Percentiles rank a stretch among this genome's conserved stretches.
phyloP scores from a whole-genome alignment of 2,329 filamentous ascomycete genomes.

The Fusarium sp. region DNA sequence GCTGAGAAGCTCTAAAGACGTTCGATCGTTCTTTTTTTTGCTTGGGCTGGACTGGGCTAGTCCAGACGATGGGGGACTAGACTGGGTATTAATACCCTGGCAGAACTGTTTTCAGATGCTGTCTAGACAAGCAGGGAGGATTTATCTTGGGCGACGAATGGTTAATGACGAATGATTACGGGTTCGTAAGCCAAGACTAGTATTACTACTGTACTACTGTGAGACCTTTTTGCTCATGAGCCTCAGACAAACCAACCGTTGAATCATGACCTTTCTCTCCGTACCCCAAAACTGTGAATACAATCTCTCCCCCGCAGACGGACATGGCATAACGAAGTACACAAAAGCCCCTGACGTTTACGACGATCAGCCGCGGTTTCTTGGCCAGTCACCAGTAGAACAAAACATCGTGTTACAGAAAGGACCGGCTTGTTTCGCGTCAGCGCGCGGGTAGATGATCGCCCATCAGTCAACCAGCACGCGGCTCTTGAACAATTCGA shows the following conservation, averaged over 20 bases:
- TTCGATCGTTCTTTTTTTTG: constrained; percentile 16
- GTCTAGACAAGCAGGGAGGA: constrained; percentile 13
- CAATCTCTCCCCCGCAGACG: constrained; percentile 25
- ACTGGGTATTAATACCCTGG: constrained; percentile 24
- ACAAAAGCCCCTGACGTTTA: constrained; percentile 28
- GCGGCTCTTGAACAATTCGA: too few relatives aligned
- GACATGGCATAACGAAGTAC: constrained; percentile 8
- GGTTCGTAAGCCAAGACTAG: constrained; percentile 11
- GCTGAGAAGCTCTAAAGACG: constrained; percentile 36
- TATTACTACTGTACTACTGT: background rate
- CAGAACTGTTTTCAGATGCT: constrained; percentile 20
- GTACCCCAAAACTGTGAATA: constrained; percentile 5
- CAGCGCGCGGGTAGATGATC: constrained; percentile 45
- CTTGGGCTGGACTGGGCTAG: constrained; percentile 38
- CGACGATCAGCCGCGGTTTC: constrained; percentile 28
- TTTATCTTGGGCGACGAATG: constrained; percentile 3
- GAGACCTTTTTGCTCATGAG: constrained; percentile 33
- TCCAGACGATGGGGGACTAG: constrained; percentile 19
- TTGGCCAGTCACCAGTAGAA: constrained; percentile 32
- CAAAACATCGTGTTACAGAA: constrained; percentile 38
- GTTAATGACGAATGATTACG: constrained; percentile 20
- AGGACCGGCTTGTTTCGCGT: constrained; percentile 43
- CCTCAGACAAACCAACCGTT: constrained; percentile 28
- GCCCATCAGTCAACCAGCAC: background rate
- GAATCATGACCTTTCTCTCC: constrained; percentile 20